Evolutionary conservation across 108 stramenopile species (phyloP), one percentile per base, ranked within the genome.

Genomic region (Skeletonema menzelii): DNA sequence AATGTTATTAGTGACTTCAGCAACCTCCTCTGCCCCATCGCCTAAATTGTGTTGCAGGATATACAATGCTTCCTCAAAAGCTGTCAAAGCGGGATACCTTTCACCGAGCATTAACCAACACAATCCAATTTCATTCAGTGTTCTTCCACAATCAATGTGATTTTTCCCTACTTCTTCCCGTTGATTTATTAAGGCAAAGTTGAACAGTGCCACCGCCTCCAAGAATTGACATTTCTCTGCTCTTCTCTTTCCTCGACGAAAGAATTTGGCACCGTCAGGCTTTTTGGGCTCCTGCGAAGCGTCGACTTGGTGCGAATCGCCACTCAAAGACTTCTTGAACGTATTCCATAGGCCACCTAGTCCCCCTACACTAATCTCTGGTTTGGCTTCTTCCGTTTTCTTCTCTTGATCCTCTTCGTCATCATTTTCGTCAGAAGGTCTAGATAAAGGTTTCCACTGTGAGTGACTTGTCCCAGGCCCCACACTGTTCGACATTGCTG

Each of bases 81-180:
- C 69, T 28, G 69, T 53, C 72, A 73, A 19, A 15, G 72, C 72
- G 3, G 65, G 34, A 37, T 67, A 65, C 19, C 55, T 27, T 28
- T 73, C 72, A 5, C 65, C 72, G 10, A 73, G 34, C 47, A 67
- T 65, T 38, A 73, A 56, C 72, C 64, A 73, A 37, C 62, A 65
- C 4, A 35, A n/a, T 32, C 72, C 72, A 26, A 73, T 73, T 35
- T 73, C 72, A 56, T 67, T 65, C 31, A 73, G 28, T 5, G 72
- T 73, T 11, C 59, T 34, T 22, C 46, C 72, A 31, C 65, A 65
- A 57, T 67, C 72, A 55, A 57, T n/a, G 38, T 73, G 72, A 57
- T 73, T 34, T n/a, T 73, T 55, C 2, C 72, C 72, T 15, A 73
- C 19, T 10, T 53, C 65, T 40, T 73, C 72, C 15, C 72, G 44